A percentile compares a stretch with the other conserved stretches of the same genome.
Conservation (phyloP, 2,329 filamentous ascomycete genomes). For the Alternaria postmessia region DNA sequence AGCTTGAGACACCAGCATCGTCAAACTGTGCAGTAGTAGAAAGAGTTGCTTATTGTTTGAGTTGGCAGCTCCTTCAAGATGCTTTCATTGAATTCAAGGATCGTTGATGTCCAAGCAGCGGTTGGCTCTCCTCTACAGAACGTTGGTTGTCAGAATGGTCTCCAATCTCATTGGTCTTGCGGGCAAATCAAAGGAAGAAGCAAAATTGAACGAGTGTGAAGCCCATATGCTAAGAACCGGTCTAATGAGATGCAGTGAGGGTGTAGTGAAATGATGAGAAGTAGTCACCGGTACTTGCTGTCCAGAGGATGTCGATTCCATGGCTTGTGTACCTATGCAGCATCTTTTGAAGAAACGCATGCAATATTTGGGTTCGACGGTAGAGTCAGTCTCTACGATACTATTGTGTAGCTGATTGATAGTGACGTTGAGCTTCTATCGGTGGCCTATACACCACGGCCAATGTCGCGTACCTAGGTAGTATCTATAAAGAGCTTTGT, state of each 20-base stretch:
- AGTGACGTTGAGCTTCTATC: too few species aligned
- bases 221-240: constrained; percentile 7
- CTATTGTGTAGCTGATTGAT: too few species aligned
- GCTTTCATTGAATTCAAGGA: constrained; percentile 4
- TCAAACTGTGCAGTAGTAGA: constrained; percentile 4
- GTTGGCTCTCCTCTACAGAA: constrained; percentile 6
- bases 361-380: too few species aligned
- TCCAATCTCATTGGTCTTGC: constrained; percentile 5
- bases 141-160: background rate
- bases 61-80: constrained; percentile 7
- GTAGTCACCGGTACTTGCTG: too few species aligned
- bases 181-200: constrained; percentile 5
- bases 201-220: constrained; percentile 6
- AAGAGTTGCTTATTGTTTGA: background rate
- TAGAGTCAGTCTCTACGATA: too few species aligned
- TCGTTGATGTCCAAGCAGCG: background rate
- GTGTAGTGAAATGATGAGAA: background rate
- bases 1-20: constrained; percentile 6
- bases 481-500: too few species aligned
- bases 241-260: background rate
- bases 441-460: too few species aligned
- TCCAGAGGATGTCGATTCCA: too few species aligned
- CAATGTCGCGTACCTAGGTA: too few species aligned
- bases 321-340: too few species aligned
- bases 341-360: too few species aligned